Percentiles rank a stretch among this genome's conserved stretches.
Evolutionary conservation across 768 basidiomycete genomes (phyloP).

Genomic region (Thelephora aurantiotincta): DNA sequence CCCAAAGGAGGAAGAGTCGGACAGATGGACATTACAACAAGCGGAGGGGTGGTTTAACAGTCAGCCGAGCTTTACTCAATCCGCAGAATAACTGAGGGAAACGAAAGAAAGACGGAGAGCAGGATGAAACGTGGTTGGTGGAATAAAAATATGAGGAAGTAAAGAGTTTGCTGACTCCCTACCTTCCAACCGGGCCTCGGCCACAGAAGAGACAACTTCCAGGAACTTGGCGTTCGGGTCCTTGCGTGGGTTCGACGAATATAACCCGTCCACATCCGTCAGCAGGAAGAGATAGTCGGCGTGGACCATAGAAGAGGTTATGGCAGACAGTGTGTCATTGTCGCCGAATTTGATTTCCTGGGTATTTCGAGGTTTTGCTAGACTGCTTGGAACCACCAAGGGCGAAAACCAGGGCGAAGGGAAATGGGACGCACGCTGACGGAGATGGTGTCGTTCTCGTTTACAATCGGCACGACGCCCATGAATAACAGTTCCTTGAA

Average conservation of each 20-base stretch:
- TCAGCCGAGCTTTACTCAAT: no score
- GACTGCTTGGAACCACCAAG: not conserved
- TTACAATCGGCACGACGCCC: constrained; percentile 96
- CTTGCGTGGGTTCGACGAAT: constrained; percentile 90
- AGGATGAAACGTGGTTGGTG: no score
- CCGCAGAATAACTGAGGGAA: no score
- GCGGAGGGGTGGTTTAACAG: no score
- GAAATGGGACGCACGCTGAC: constrained; percentile 60
- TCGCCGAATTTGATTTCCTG: constrained; percentile 99
- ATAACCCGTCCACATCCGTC: constrained; percentile 93
- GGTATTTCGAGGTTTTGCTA: not conserved
- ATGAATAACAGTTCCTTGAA: constrained; percentile 81
- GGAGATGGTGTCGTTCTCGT: constrained; percentile 97
- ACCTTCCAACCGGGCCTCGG: constrained; percentile 75
- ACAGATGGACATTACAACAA: no score
- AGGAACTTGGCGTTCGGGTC: constrained; percentile 74
- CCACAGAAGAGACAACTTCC: constrained; percentile 69
- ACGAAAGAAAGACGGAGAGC: no score
- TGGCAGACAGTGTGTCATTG: constrained; percentile 95
- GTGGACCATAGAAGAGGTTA: constrained; percentile 94
- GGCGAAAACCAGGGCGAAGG: not conserved
- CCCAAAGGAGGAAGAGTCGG: no score
- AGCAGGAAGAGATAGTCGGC: constrained; percentile 95
- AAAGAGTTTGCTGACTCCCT: constrained; percentile 5
- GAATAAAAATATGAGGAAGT: not conserved